These are phyloP conservation scores for Pugionium dolabratum DNA, from an alignment of 345 rosid genomes.

Conservation along the genomic window DNA sequence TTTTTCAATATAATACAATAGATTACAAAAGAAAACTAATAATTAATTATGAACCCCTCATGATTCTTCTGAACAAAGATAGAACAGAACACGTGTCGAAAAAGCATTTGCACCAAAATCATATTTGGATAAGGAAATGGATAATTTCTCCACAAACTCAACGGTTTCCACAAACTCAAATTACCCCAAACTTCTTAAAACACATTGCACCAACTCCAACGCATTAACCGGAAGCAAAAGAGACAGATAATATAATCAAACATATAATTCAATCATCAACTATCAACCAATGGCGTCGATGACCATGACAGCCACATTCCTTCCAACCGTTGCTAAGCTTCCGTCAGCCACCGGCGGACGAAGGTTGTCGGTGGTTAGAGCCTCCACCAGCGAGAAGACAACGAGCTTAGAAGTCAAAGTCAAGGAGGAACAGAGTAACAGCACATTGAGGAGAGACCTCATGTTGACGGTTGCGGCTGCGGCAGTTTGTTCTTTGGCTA, in stretches of 20 bases:
- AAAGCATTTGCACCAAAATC: slow-evolving; percentile 31
- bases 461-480: slow-evolving; percentile 58
- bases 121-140: slow-evolving; percentile 45
- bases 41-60: not conserved
- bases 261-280: slow-evolving; percentile 4
- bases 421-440: slow-evolving; percentile 36
- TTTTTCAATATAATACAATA: too few species aligned
- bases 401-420: slow-evolving; percentile 41
- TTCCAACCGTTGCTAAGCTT: slow-evolving; percentile 39
- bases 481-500: slow-evolving; percentile 51
- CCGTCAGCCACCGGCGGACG: slow-evolving; percentile 31
- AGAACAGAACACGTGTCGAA: slow-evolving; percentile 38
- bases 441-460: slow-evolving; percentile 52
- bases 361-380: slow-evolving; percentile 30
- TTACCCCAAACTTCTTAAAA: slow-evolving; percentile 13
- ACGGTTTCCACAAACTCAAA: not conserved
- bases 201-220: slow-evolving; percentile 18
- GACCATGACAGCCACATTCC: slow-evolving; percentile 53
- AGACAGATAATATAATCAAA: not conserved
- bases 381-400: slow-evolving; percentile 29
- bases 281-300: slow-evolving; percentile 49
- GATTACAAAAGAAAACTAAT: too few species aligned
- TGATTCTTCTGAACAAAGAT: slow-evolving; percentile 29
- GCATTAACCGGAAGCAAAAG: not conserved
- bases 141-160: slow-evolving; percentile 36